These are phyloP conservation scores for Typha latifolia DNA, from an alignment of 176 grass and related monocot genomes.

Conservation along the genomic window DNA sequence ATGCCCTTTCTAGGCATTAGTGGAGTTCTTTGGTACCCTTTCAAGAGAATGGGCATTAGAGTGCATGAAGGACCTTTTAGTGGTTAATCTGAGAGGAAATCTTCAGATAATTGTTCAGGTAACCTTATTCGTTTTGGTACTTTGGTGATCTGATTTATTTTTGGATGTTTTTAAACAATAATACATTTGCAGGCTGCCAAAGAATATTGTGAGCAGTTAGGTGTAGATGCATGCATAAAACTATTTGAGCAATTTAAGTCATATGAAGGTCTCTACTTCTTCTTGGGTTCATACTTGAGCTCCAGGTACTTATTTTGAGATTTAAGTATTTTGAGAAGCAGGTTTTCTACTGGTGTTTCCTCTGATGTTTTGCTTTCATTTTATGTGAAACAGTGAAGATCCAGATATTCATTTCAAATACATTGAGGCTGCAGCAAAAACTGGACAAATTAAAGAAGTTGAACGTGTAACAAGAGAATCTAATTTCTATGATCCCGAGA, in stretches of 20 bases:
- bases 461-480: slow-evolving; percentile 98
- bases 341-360: slow-evolving; percentile 6
- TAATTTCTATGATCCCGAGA: slow-evolving; percentile 95
- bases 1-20: slow-evolving; percentile 45
- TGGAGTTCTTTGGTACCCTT: slow-evolving; percentile 96
- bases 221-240: slow-evolving; percentile 81
- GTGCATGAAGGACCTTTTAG: slow-evolving; percentile 97
- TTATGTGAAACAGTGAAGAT: slow-evolving; percentile 54
- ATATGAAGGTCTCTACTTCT: slow-evolving; percentile 96
- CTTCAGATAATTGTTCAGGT: slow-evolving; percentile 99
- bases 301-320: slow-evolving; percentile 56
- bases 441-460: slow-evolving; percentile 97
- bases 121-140: slow-evolving; percentile 2
- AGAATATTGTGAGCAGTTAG: slow-evolving; percentile 86
- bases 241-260: slow-evolving; percentile 99
- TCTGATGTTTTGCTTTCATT: slow-evolving; percentile 14
- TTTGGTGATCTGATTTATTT: not conserved
- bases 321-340: not conserved
- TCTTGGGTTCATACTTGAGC: slow-evolving; percentile 92
- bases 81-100: slow-evolving; percentile 89
- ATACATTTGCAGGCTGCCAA: slow-evolving; percentile 55
- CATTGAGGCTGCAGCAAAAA: slow-evolving; percentile 91
- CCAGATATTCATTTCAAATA: slow-evolving; percentile 97
- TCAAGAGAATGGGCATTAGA: slow-evolving; percentile 92
- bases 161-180: not conserved